Base-by-base conservation (phyloP, 2,329 filamentous ascomycete genomes). In the Macrophomina phaseolina region DNA sequence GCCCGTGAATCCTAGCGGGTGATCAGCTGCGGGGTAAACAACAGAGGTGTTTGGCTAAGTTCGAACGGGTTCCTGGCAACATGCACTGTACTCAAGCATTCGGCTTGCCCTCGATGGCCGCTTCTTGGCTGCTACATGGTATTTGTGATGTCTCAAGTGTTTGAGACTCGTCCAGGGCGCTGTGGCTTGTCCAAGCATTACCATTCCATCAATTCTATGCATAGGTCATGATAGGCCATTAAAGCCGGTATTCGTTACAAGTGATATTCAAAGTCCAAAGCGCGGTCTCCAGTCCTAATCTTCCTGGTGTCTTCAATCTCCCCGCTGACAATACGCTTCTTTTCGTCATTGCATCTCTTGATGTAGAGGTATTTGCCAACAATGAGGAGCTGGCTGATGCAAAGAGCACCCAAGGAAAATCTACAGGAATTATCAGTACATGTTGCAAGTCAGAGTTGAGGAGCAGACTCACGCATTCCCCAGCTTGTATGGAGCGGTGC, bases 181-280 rank as follows among this genome's bases (percentile, higher is more conserved):
- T 23, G 23, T 23, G 23, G 23, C 23, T 38, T 38, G 36, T 45
- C 12, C 42, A 45, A 16, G 16, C 16, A 61, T 61, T 48, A 46
- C 16, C 40, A 34, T 34, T 14, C 30, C 30, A 23, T 34, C 34
- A 48, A 12, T 34, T 61, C 30, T 36, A 61, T 18, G 11, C 36
- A 30, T 34, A 18, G 5, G 9, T 60, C 56, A 18, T 60, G 14
- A 14, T 23, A 46, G 6, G 38, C n/a, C 12, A 5, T 32, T 5
- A 5, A 45, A 45, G 12, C 55, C 38, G 46, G 32, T 18, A 34
- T 28, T 34, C 40, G 7, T 56, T 12, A 69, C 65, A 72, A 48
- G 71, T 83, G 81, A 70, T 84, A 85, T 49, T 76, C 79, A 67
- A 85, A 85, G 63, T 84, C 82, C 63, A 84, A 67, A 42, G 78